Conservation (phyloP, 371 early-diverging fungal species). For the Amoeboaphelidium protococcarum region DNA sequence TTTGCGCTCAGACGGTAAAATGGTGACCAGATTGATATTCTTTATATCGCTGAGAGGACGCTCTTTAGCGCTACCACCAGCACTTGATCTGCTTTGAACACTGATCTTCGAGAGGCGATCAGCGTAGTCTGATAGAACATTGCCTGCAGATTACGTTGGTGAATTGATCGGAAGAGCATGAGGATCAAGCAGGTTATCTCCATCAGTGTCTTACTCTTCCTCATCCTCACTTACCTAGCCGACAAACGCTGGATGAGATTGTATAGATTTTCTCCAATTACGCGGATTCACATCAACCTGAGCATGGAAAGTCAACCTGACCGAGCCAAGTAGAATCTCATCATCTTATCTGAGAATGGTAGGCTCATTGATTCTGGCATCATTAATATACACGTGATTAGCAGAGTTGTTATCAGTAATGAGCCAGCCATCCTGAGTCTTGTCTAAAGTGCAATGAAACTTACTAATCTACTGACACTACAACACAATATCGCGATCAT, state of each 20-base stretch:
- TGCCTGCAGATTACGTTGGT: no score
- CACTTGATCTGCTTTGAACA: no score
- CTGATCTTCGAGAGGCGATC: no score
- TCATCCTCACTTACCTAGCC: background rate
- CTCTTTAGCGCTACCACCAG: no score
- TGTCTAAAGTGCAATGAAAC: slow-evolving; percentile 15
- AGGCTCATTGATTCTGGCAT: slow-evolving; percentile 9
- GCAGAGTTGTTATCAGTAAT: slow-evolving; percentile 18
- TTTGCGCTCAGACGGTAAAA: slow-evolving; percentile 18
- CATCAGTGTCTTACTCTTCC: no score
- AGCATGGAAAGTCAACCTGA: slow-evolving; percentile 13
- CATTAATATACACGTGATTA: slow-evolving; percentile 20
- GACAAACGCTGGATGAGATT: background rate
- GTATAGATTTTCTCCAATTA: background rate
- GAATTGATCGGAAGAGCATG: no score
- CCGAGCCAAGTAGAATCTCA: slow-evolving; percentile 14
- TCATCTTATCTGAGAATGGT: slow-evolving; percentile 13
- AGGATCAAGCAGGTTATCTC: no score
- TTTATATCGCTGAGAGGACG: slow-evolving; percentile 3
- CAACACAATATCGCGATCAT: slow-evolving; percentile 18
- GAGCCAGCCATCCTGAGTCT: slow-evolving; percentile 8
- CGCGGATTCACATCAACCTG: slow-evolving; percentile 1
- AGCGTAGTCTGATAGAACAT: no score
- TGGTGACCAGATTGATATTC: slow-evolving; percentile 18
- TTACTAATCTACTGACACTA: slow-evolving; percentile 17